Evolutionary conservation across 345 rosid species (phyloP).

Genomic region (Eucalyptus sp.): DNA sequence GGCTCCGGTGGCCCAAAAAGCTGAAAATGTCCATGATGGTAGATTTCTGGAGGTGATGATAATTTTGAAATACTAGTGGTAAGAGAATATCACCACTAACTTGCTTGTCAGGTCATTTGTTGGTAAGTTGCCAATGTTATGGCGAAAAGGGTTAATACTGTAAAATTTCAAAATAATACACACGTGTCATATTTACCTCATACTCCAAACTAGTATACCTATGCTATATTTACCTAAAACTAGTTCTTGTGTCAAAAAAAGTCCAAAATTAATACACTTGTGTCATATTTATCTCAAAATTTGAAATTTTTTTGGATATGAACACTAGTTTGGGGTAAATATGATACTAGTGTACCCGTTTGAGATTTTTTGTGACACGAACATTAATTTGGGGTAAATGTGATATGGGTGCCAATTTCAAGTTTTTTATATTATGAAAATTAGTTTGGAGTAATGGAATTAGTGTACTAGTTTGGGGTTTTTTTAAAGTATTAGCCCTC

Average conservation of each 20-base stretch:
- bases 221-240: not conserved
- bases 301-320: not conserved
- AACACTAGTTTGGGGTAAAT: not conserved
- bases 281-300: not conserved
- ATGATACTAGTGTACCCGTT: accelerated
- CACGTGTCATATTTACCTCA: not conserved
- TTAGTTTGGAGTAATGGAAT: not conserved
- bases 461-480: not conserved
- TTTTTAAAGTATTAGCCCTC: not conserved
- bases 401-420: not conserved
- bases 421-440: not conserved
- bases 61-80: not conserved
- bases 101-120: not conserved
- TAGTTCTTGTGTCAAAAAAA: not conserved
- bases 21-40: not conserved
- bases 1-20: not conserved
- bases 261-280: not conserved
- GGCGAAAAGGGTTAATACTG: not conserved
- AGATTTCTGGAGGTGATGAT: not conserved
- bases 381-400: not conserved
- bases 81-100: not conserved
- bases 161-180: not conserved
- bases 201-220: not conserved
- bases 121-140: not conserved
- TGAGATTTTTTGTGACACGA: not conserved